Conservation (phyloP, 345 rosid species). For the Brassica carinata region DNA sequence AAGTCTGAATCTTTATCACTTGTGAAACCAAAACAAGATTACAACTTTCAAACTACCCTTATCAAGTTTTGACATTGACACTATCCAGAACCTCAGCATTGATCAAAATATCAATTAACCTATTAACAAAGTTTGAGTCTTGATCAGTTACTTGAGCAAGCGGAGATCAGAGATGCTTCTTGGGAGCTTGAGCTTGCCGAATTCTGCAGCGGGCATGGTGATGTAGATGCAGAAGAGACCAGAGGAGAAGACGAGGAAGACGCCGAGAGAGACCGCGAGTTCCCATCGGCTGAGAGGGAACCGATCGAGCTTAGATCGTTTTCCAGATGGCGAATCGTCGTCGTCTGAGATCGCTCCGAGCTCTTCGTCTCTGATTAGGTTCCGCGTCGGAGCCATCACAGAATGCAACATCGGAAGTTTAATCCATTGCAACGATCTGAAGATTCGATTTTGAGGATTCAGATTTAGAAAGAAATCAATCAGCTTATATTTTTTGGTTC, state of each 20-base stretch:
- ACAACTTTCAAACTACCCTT: not conserved
- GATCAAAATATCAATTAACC: not conserved
- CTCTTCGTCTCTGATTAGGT: not conserved
- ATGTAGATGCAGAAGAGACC: slow-evolving; percentile 77
- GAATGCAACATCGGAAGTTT: not conserved
- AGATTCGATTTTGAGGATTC: not conserved
- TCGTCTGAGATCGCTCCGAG: slow-evolving; percentile 21
- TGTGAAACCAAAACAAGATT: not conserved
- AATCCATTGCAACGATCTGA: not conserved
- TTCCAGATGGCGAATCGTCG: slow-evolving; percentile 69
- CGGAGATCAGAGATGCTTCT: slow-evolving; percentile 89
- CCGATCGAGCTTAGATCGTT: slow-evolving; percentile 8
- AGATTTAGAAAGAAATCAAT: not conserved
- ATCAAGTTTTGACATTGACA: not conserved
- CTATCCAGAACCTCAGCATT: not conserved
- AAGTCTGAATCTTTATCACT: not conserved
- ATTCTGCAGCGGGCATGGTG: slow-evolving; percentile 87
- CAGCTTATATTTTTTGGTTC: not conserved
- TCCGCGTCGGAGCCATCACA: not conserved
- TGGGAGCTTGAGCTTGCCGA: slow-evolving; percentile 83
- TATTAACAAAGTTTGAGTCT: not conserved
- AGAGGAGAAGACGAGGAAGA: slow-evolving; percentile 61
- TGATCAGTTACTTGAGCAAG: slow-evolving; percentile 61
- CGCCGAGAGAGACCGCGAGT: slow-evolving; percentile 67
- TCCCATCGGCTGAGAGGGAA: slow-evolving; percentile 49